A percentile compares a stretch with the other conserved stretches of the same genome.
Evolutionary conservation across 345 rosid species (phyloP).

Genomic region (Lepidium didymum): DNA sequence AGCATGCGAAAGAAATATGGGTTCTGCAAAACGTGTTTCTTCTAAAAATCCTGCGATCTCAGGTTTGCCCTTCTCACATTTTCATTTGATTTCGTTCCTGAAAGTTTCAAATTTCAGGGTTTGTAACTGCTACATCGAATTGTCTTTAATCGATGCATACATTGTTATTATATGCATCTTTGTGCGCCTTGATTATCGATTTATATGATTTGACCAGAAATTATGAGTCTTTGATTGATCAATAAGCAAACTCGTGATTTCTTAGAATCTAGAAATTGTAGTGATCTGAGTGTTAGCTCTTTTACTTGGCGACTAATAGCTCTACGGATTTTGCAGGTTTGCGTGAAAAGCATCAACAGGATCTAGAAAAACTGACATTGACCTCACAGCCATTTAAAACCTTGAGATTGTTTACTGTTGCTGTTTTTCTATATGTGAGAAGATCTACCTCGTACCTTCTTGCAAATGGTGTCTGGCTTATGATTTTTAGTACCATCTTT

Average conservation of each 20-base stretch:
- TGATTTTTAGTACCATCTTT: constrained; percentile 39
- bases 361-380: constrained; percentile 42
- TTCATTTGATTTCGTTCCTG: background rate
- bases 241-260: background rate
- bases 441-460: constrained; percentile 41
- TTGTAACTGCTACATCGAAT: background rate
- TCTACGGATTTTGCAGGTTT: constrained; percentile 12
- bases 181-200: background rate
- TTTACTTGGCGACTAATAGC: background rate
- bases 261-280: background rate
- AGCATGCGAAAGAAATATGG: constrained; percentile 7
- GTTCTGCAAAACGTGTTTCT: constrained; percentile 10
- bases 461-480: constrained; percentile 52
- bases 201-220: background rate
- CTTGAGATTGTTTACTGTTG: constrained; percentile 51
- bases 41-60: constrained; percentile 17
- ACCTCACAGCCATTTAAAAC: constrained; percentile 70
- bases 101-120: background rate
- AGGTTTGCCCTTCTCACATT: background rate
- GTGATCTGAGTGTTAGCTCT: background rate
- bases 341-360: constrained; percentile 32
- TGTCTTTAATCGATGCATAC: background rate
- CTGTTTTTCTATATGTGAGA: constrained; percentile 48
- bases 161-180: background rate
- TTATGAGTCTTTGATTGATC: background rate